Base-by-base conservation (phyloP, 2,329 filamentous ascomycete genomes). In the Pyricularia grisea region DNA sequence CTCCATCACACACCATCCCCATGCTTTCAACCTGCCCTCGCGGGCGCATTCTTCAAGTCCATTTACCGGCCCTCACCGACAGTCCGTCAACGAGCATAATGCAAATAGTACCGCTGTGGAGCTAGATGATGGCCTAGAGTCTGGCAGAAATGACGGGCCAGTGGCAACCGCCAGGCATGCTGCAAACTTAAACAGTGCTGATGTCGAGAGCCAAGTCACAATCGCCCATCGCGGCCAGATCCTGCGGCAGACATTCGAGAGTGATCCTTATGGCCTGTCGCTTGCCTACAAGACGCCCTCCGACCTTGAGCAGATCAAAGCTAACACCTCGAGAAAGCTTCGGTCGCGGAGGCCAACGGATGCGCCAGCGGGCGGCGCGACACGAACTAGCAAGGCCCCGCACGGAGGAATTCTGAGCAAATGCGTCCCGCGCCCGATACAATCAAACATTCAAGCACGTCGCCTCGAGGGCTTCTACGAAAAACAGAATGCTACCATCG, bases 401-500 rank as follows among this genome's bases (percentile, higher is more conserved):
- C 20, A 25, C n/a, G 23, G 36, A 28, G 30, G 50, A 23, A 55
- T 28, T 14, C 65, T 67, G 36, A 70, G 66, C 23, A 68, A 69
- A 27, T 73, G 76, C 17, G 73, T 70, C 76, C 79, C 72, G 79
- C 71, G 73, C 0, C 72, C 74, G n/a, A 75, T 72, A 75, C 79
- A 72, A 78, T 72, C 73, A 2, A 75, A 76, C n/a, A 66, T 75
- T 28, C 76, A 75, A 68, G 77, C 74, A 20, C 74, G 74, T 7
- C 74, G 74, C n/a, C 78, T 98, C 20, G 86, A 91, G 75, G 86
- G 88, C 67, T 98, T 97, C 81, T 98, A 98, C 83, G 87, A 92
- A 77, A 85, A 85, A 33, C 94, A 99, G 77, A 99, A 99, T 77
- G 92, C 94, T 77, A 94, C 92, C 74, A 99, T 99, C 73, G 88